A percentile compares a stretch with the other conserved stretches of the same genome.
These are phyloP conservation scores for Daldinia loculata DNA, from an alignment of 495 filamentous ascomycete species.

Conservation along the genomic window DNA sequence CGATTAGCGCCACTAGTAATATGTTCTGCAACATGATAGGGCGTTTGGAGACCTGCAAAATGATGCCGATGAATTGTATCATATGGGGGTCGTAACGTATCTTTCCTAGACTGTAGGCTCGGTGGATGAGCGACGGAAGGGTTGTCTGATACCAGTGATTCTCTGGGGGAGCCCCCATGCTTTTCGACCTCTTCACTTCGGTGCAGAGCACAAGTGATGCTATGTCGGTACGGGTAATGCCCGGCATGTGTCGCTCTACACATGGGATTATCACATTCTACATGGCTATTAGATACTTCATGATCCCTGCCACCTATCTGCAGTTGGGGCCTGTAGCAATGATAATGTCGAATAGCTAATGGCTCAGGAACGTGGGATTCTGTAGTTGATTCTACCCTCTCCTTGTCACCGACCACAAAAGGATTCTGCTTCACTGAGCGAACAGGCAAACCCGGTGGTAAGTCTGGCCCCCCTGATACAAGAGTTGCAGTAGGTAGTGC, in stretches of 20 bases:
- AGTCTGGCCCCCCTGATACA: neutral
- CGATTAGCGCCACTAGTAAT: neutral
- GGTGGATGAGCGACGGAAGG: neutral
- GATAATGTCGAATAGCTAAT: conserved; percentile 4
- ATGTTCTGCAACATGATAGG: conserved; percentile 3
- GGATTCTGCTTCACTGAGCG: conserved; percentile 19
- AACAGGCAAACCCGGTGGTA: neutral
- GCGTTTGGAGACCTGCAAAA: neutral
- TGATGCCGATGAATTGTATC: conserved; percentile 5
- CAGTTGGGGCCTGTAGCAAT: neutral
- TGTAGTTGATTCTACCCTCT: neutral
- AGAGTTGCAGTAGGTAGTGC: neutral
- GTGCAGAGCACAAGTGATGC: conserved; percentile 35
- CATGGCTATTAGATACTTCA: conserved; percentile 8
- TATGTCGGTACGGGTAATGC: conserved; percentile 47
- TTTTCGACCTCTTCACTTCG: conserved; percentile 41
- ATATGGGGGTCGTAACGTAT: neutral
- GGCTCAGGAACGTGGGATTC: neutral
- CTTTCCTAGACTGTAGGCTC: conserved; percentile 4
- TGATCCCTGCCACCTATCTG: conserved; percentile 3
- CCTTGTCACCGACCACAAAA: conserved; percentile 17
- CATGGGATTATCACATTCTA: conserved; percentile 43
- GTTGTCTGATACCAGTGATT: neutral
- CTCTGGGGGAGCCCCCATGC: conserved; percentile 16
- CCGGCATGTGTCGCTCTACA: conserved; percentile 47